Evolutionary conservation across 495 filamentous ascomycete species (phyloP), one percentile per base, ranked within the genome.

Genomic region (Penicillium chermesinum): DNA sequence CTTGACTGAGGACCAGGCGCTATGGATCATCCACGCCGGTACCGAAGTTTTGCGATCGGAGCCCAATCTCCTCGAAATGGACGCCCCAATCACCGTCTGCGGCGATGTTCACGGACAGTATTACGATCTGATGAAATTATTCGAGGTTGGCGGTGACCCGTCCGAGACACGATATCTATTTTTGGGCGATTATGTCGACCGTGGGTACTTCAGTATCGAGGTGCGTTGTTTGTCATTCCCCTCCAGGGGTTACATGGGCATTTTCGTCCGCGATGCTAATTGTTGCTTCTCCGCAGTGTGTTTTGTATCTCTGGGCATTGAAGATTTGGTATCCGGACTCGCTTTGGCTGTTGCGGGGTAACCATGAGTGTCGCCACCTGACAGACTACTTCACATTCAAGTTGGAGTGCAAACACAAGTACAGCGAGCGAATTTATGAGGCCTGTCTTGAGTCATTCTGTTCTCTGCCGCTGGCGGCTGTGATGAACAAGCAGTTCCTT

Each of bases 301-400:
- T 98, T 33, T 76, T 98, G 27, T 98, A 96, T 61, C 81, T 98
- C 20, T 98, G 93, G 93, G 86, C 89, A 9, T 73, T 98, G 58
- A 98, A 98, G 80, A 96, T 98, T 66, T 96, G 95, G 85, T 97
- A 98, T 62, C 93, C 93, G 9, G 89, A 95, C 61, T 91, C 89
- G 2, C 85, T 98, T 40, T 98, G 93, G 93, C 74, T 98, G 58
- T 80, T 98, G 54, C 85, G 93, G 49, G 93, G 93, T 55, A 98
- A 98, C 64, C 93, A 98, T 71, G 93, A 98, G 74, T 98, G 93
- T 67, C 84, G 93, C 61, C 93, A 98, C 73, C 77, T 98, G 75
- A 98, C 93, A 19, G 93, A 98, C 64, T 98, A 98, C 75, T 98
- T 98, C 74, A 98, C 93, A 42, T 98, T 98, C 75, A 96, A 97